Percentiles rank a stretch among this genome's conserved stretches.
phyloP scores from a whole-genome alignment of 306 rosid species.

The Prunus armeniaca region DNA sequence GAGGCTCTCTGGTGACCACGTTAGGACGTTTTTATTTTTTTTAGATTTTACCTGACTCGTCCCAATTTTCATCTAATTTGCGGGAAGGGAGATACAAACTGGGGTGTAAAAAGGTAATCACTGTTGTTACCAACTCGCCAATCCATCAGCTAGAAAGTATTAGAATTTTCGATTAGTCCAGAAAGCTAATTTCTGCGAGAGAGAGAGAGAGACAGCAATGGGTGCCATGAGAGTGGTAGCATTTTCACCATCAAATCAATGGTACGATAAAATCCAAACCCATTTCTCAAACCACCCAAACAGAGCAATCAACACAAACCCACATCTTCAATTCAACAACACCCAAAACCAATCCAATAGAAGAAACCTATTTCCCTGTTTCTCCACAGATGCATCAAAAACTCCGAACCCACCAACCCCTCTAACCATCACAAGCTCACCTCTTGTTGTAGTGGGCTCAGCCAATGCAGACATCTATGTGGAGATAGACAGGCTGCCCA shows the following conservation, averaged over 20 bases:
- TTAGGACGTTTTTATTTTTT: not conserved
- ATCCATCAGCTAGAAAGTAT: too few relatives aligned
- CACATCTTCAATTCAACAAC: constrained; percentile 39
- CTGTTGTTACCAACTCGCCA: too few relatives aligned
- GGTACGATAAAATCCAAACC: constrained; percentile 20
- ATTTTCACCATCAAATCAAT: constrained; percentile 38
- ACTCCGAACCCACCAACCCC: constrained; percentile 26
- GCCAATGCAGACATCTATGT: constrained; percentile 89
- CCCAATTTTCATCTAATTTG: too few relatives aligned
- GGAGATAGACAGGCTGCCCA: constrained; percentile 69
- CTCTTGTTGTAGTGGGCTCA: constrained; percentile 81
- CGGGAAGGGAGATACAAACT: too few relatives aligned
- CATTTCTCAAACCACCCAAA: not conserved
- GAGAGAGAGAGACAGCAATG: not conserved
- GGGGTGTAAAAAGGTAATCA: too few relatives aligned
- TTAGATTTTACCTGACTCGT: not conserved
- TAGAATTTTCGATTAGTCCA: too few relatives aligned
- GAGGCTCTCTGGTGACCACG: constrained; percentile 20
- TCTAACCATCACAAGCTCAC: constrained; percentile 22
- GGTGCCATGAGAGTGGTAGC: constrained; percentile 34
- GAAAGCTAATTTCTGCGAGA: not conserved
- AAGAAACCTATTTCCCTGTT: constrained; percentile 32
- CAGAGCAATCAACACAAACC: constrained; percentile 21
- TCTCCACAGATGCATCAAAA: constrained; percentile 35
- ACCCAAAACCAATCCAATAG: constrained; percentile 18